phyloP scores from a whole-genome alignment of 306 rosid genomes.

The Acmispon strigosus region DNA sequence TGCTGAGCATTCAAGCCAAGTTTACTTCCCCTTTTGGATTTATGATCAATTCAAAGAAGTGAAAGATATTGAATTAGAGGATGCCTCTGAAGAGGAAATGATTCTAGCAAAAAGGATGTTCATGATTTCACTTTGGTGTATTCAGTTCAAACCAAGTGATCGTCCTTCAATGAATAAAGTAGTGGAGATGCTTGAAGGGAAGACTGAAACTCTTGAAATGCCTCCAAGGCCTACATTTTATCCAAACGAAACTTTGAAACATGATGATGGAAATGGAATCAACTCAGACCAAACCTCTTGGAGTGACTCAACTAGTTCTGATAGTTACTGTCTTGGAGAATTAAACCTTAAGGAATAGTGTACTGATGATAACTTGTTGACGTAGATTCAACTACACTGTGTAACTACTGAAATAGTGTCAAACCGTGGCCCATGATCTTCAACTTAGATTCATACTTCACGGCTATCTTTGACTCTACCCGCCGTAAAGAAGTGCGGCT shows the following conservation, averaged over 20 bases:
- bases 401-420: not conserved
- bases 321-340: not conserved
- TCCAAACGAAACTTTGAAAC: not conserved
- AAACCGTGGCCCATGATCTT: not conserved
- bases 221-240: constrained; percentile 5
- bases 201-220: not conserved
- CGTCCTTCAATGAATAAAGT: constrained; percentile 1
- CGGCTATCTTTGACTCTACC: too few species aligned
- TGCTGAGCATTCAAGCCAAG: not conserved
- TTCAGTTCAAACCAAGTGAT: not conserved
- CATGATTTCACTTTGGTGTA: not conserved
- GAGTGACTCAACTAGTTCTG: not conserved
- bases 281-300: not conserved
- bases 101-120: not conserved
- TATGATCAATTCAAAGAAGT: not conserved
- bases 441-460: too few species aligned
- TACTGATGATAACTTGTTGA: too few species aligned
- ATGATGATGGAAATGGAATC: not conserved
- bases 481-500: not conserved
- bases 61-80: not conserved
- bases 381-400: not conserved
- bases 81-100: not conserved
- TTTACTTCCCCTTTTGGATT: not conserved
- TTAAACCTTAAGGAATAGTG: not conserved
- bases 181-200: constrained; percentile 3